phyloP scores from a whole-genome alignment of 2,329 filamentous ascomycete species.

The Ophiostoma sp. region DNA sequence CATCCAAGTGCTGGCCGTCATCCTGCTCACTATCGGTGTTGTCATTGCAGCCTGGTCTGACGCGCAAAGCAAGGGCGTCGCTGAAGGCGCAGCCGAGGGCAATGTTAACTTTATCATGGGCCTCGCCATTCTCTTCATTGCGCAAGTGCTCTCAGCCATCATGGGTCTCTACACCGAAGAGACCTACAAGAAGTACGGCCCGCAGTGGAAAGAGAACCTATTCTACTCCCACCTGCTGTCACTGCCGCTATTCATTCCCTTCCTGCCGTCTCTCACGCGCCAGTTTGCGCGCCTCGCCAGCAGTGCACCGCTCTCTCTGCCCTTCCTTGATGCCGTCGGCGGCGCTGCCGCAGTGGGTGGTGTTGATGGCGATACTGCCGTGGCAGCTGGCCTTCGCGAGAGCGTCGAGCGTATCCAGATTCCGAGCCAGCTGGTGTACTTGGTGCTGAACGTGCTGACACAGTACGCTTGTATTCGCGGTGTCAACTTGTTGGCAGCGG shows the following conservation, averaged over 20 bases:
- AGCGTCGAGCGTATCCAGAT: slow-evolving; percentile 40
- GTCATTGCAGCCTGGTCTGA: slow-evolving; percentile 86
- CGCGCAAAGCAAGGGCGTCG: slow-evolving; percentile 68
- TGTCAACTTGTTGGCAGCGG: slow-evolving; percentile 87
- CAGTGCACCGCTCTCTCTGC: slow-evolving; percentile 57
- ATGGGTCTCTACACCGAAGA: slow-evolving; percentile 95
- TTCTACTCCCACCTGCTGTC: slow-evolving; percentile 81
- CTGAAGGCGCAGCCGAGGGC: slow-evolving; percentile 29
- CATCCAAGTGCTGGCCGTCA: slow-evolving; percentile 74
- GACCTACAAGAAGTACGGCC: slow-evolving; percentile 77
- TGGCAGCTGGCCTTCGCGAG: slow-evolving; percentile 37
- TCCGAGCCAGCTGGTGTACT: slow-evolving; percentile 65
- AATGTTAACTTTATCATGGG: slow-evolving; percentile 56
- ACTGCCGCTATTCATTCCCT: slow-evolving; percentile 68
- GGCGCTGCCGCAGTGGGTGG: neutral
- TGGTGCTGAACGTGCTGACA: slow-evolving; percentile 74
- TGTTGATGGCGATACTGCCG: slow-evolving; percentile 28
- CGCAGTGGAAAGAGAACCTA: slow-evolving; percentile 90
- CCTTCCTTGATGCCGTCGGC: slow-evolving; percentile 27
- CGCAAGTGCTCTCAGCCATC: slow-evolving; percentile 83
- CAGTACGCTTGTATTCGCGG: slow-evolving; percentile 94
- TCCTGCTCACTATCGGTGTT: slow-evolving; percentile 78
- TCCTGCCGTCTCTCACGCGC: slow-evolving; percentile 57
- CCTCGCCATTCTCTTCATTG: slow-evolving; percentile 75
- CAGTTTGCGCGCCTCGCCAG: slow-evolving; percentile 59